These are phyloP conservation scores for Coriaria nepalensis DNA, from an alignment of 306 rosid genomes.

Conservation along the genomic window DNA sequence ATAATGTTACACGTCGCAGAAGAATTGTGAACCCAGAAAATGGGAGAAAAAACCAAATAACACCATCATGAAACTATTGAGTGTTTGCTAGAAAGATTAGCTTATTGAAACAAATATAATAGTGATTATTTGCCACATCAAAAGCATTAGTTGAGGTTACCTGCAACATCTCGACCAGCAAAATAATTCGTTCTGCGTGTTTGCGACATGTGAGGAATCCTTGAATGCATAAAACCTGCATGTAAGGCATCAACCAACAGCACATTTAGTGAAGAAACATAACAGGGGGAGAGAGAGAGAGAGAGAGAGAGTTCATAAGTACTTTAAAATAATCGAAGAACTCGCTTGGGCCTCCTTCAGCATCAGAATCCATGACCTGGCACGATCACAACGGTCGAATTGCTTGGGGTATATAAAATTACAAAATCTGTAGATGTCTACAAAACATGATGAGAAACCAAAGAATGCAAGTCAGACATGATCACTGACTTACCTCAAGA, in stretches of 20 bases:
- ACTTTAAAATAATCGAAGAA: slow-evolving; percentile 99
- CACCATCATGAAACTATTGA: no score
- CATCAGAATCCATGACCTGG: slow-evolving; percentile 99
- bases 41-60: no score
- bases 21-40: no score
- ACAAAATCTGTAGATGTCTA: no score
- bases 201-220: slow-evolving; percentile 99
- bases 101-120: no score
- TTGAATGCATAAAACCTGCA: slow-evolving; percentile 98
- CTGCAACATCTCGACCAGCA: slow-evolving; percentile 99
- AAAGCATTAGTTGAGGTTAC: slow-evolving; percentile 30
- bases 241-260: slow-evolving; percentile 13
- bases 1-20: no score
- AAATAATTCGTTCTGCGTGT: slow-evolving; percentile 97
- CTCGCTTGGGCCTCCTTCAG: slow-evolving; percentile 97
- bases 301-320: slow-evolving; percentile 5
- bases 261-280: slow-evolving; percentile 9
- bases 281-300: background rate
- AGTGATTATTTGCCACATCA: background rate
- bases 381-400: slow-evolving; percentile 6
- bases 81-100: no score
- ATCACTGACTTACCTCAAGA: slow-evolving; percentile 58
- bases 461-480: background rate
- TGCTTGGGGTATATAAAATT: no score
- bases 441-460: background rate